Evolutionary conservation across 176 grass and related monocot species (phyloP), one percentile per base, ranked within the genome.

Genomic region (Dendrocalamus sinicus): DNA sequence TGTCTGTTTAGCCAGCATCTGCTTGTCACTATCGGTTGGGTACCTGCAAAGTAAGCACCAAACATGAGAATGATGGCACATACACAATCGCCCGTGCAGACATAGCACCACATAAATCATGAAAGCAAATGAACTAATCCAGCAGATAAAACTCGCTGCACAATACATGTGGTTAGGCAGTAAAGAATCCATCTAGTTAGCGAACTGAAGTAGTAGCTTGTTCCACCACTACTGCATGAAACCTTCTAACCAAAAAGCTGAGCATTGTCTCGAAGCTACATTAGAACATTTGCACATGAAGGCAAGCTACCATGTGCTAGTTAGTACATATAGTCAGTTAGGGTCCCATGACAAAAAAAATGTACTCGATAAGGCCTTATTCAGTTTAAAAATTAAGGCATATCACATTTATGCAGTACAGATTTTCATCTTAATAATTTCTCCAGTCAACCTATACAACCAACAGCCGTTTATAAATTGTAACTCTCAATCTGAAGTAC

Each of bases 1-100:
- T 61, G 94, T 94, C 73, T 94, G 94, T 67, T 97, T 97, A 61
- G 94, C 92, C 68, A 97, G 68, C 88, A 97, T 94, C 54, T 97
- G 94, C 76, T 97, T 97, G 74, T 97, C 94, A 22, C 86, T 94
- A 79, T 97, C 94, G 11, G 94, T 94, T 12, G 94, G 94, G 60
- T 97, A 97, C 63, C 94, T 97, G 81, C n/a, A 90, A 85, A 83
- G 26, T 12, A 53, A 83, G 22, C 2, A 41, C 15, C 28, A 75
- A 52, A 62, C 23, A 70, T 87, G 19, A 80, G 30, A 69, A 16
- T 22, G 28, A 39, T 17, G 0, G 1, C 54, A 63, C 68, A 65
- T 9, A 43, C 8, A 77, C 20, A 52, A 78, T 63, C 44, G 24
- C 17, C 10, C 35, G 19, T 14, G 14, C 15, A 53, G 22, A 46